phyloP scores from a whole-genome alignment of 345 rosid genomes.

The Syzygium grande region DNA sequence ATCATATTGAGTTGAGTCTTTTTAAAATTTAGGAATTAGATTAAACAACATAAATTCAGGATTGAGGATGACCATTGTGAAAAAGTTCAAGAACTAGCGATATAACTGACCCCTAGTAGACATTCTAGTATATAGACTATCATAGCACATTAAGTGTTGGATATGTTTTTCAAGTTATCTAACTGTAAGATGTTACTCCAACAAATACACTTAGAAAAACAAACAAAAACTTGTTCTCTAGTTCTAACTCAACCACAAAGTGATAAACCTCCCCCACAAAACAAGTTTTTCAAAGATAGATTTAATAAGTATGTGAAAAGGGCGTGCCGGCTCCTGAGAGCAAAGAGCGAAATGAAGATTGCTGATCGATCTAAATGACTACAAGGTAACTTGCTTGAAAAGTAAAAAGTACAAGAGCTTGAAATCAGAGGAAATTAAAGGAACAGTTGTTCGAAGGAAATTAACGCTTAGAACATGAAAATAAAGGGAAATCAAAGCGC shows the following conservation, averaged over 20 bases:
- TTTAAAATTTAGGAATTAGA: neutral
- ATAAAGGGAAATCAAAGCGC: neutral
- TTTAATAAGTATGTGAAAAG: neutral
- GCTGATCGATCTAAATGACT: neutral
- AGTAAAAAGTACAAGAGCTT: neutral
- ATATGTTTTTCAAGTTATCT: neutral
- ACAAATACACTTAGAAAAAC: neutral
- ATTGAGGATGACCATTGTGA: neutral
- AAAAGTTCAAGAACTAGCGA: neutral
- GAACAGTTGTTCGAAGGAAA: neutral
- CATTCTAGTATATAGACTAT: neutral
- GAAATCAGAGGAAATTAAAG: neutral
- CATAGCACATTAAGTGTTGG: neutral
- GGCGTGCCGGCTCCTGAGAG: neutral
- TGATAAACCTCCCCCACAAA: neutral
- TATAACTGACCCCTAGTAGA: neutral
- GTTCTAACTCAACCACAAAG: neutral
- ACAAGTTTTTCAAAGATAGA: neutral
- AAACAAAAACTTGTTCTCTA: neutral
- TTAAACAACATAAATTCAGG: neutral
- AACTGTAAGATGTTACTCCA: neutral
- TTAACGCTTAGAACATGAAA: neutral
- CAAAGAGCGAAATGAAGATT: neutral
- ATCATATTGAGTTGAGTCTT: neutral
- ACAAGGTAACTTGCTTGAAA: neutral